These are phyloP conservation scores for Butyriboletus loyo DNA, from an alignment of 768 basidiomycete species.

Conservation along the genomic window DNA sequence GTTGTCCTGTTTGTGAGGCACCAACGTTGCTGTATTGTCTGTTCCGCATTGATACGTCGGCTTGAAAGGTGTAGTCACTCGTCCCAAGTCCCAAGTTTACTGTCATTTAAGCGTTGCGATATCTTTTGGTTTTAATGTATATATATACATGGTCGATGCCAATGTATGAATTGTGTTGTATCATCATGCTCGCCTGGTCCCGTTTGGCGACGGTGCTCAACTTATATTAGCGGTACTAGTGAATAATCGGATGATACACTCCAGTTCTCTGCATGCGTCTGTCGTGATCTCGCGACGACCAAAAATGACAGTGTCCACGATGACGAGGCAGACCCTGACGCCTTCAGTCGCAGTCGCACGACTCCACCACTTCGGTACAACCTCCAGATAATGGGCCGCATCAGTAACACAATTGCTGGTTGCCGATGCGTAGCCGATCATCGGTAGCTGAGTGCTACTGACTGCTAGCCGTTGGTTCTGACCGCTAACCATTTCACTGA, in stretches of 20 bases:
- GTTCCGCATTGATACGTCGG: slow-evolving; percentile 46
- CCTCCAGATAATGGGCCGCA: too few relatives aligned
- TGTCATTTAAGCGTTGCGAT: not conserved
- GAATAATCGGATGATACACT: not conserved
- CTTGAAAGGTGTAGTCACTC: slow-evolving; percentile 10
- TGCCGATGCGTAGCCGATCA: too few relatives aligned
- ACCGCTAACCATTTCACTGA: too few relatives aligned
- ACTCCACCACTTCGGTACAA: too few relatives aligned
- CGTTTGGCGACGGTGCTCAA: not conserved
- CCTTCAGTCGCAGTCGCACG: too few relatives aligned
- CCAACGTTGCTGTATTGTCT: slow-evolving; percentile 55
- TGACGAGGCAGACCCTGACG: not conserved
- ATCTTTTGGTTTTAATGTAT: not conserved
- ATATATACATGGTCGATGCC: slow-evolving; percentile 4
- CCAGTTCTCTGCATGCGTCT: not conserved
- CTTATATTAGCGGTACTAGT: not conserved
- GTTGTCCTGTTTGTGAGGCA: slow-evolving; percentile 52
- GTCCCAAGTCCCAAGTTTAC: not conserved
- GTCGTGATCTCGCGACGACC: not conserved
- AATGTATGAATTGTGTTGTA: not conserved
- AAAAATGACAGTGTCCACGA: not conserved
- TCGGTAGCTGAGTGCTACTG: too few relatives aligned
- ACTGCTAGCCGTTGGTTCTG: too few relatives aligned
- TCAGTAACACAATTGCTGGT: too few relatives aligned
- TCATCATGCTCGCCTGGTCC: not conserved